Evolutionary conservation across 2,329 filamentous ascomycete species (phyloP), one percentile per base, ranked within the genome.

Genomic region (Calonectria pseudoturangicola): DNA sequence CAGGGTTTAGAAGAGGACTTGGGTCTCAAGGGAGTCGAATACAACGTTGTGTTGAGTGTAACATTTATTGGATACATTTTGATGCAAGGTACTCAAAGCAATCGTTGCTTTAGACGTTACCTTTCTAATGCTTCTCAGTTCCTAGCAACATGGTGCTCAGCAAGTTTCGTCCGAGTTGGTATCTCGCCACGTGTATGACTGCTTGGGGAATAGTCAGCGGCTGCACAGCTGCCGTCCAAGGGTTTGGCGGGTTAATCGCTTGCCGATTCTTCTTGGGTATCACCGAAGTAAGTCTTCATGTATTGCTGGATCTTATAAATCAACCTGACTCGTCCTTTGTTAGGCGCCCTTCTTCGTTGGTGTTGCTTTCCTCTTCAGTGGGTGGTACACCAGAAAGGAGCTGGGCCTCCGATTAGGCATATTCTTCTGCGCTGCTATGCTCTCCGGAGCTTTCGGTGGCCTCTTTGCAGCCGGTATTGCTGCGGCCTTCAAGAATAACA

Each of bases 141-240:
- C 86, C 86, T 2, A 87, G 84, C 67, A 88, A 88, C 74, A 82
- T 88, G 76, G 81, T 87, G 50, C 81, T 88, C 16, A 85, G 83
- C 39, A 85, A 85, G 73, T 80, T 87, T 28, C 83, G 84, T 2
- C 87, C 87, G 13, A 84, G 83, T 2, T 78, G 85, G 67, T 88
- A 88, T 48, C 75, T 81, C 7, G 71, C 76, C 4, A 58, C 60
- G 16, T 75, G 75, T 66, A 81, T 81, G 77, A 68, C 72, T 13
- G 74, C 71, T 5, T 81, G 79, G 79, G 80, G 79, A 3, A 67
- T 78, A 9, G 76, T 82, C 18, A 81, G 79, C 36, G 70, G 66
- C 45, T 50, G 54, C 48, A 73, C 77, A 1, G 77, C 66, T 4
- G 72, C 76, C 3, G 74, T 74, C 1, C 71, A 77, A 3, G 70